These are phyloP conservation scores for Mayamaea pseudoterrestris DNA, from an alignment of 108 stramenopile species.

Conservation along the genomic window DNA sequence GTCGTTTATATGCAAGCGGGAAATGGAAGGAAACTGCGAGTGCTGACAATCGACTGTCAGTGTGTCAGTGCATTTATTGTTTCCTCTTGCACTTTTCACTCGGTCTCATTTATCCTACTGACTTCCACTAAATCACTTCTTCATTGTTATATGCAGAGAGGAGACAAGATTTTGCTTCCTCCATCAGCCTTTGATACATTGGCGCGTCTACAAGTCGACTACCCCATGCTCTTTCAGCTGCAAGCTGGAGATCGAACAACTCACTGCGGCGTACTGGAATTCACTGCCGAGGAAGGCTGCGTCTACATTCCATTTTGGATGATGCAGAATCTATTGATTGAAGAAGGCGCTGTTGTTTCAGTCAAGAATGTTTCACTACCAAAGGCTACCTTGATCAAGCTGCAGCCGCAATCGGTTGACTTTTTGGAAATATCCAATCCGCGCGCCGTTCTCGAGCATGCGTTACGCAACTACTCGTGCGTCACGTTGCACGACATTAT, in stretches of 20 bases:
- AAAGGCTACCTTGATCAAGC: conserved; percentile 95
- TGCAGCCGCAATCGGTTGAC: conserved; percentile 97
- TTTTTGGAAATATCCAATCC: conserved; percentile 99
- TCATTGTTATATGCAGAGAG: conserved; percentile 28
- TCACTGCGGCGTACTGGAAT: conserved; percentile 97
- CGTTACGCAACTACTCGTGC: conserved; percentile 91
- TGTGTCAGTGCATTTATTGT: background rate
- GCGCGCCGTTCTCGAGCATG: conserved; percentile 92
- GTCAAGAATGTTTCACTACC: conserved; percentile 90
- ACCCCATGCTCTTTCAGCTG: conserved; percentile 90
- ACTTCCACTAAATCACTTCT: conserved; percentile 1
- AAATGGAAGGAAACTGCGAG: background rate
- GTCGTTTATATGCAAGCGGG: background rate
- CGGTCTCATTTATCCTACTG: background rate
- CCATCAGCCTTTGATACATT: conserved; percentile 94
- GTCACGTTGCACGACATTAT: conserved; percentile 96
- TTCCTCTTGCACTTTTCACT: background rate
- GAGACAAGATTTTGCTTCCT: conserved; percentile 97
- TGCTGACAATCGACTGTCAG: conserved; percentile 5
- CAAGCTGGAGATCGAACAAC: conserved; percentile 45
- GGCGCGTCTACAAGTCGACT: conserved; percentile 86
- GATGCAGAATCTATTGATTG: conserved; percentile 92
- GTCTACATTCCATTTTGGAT: conserved; percentile 99
- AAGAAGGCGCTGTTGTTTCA: conserved; percentile 85
- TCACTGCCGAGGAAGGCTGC: conserved; percentile 95